Percentiles rank a stretch among this genome's conserved stretches.
Evolutionary conservation across 129 eudicot species (phyloP).

Genomic region (Rutidosis leptorrhynchoides): DNA sequence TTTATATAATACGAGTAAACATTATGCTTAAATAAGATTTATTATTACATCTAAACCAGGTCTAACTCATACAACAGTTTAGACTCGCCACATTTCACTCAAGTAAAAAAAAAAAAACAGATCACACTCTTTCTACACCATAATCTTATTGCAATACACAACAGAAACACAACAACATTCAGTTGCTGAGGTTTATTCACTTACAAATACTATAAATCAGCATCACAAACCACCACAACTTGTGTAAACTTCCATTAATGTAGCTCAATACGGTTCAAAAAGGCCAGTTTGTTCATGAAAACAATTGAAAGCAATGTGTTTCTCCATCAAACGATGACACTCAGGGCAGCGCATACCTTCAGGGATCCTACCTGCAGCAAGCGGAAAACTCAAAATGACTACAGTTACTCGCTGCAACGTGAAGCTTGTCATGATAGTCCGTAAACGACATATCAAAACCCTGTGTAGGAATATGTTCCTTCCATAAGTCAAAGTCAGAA

Average conservation of each 20-base stretch:
- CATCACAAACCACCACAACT: slow-evolving; percentile 11
- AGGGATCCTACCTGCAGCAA: slow-evolving; percentile 54
- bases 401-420: slow-evolving; percentile 44
- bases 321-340: slow-evolving; percentile 72
- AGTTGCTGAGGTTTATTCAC: slow-evolving; percentile 27
- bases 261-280: slow-evolving; percentile 35
- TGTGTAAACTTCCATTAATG: not conserved
- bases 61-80: slow-evolving; percentile 19
- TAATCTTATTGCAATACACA: slow-evolving; percentile 6
- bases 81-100: slow-evolving; percentile 23
- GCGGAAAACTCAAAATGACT: slow-evolving; percentile 60
- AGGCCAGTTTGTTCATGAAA: slow-evolving; percentile 54
- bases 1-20: not conserved
- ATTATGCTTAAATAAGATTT: slow-evolving; percentile 11
- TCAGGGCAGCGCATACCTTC: slow-evolving; percentile 75
- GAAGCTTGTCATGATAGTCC: slow-evolving; percentile 42
- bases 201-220: slow-evolving; percentile 15
- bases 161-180: slow-evolving; percentile 22
- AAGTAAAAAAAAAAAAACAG: too few relatives aligned
- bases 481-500: slow-evolving; percentile 49
- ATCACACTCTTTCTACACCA: slow-evolving; percentile 26
- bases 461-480: slow-evolving; percentile 27
- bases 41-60: slow-evolving; percentile 30
- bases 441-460: slow-evolving; percentile 49
- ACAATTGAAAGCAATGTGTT: slow-evolving; percentile 60